These are phyloP conservation scores for Brassica balearica DNA, from an alignment of 441 rosid genomes.

Conservation along the genomic window DNA sequence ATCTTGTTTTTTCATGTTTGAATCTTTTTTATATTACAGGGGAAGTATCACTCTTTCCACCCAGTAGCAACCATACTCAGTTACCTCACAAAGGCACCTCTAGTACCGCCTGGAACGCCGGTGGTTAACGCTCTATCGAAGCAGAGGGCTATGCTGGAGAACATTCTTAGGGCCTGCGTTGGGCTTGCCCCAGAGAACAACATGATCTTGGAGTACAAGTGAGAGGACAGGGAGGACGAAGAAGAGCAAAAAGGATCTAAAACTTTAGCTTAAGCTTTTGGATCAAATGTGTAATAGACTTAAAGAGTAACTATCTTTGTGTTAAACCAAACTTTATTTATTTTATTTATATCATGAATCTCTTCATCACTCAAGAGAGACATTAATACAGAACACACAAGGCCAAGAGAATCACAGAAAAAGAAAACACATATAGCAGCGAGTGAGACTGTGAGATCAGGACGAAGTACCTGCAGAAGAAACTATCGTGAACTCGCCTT, in stretches of 20 bases:
- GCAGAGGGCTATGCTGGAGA: slow-evolving; percentile 98
- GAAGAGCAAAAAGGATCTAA: too few species aligned
- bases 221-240: neutral
- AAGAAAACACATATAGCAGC: neutral
- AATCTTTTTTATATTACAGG: slow-evolving; percentile 48
- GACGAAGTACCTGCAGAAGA: slow-evolving; percentile 34
- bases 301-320: neutral
- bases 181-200: slow-evolving; percentile 95
- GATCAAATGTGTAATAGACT: neutral
- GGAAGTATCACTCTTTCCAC: slow-evolving; percentile 92
- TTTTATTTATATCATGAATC: neutral
- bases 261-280: neutral
- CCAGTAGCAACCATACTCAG: slow-evolving; percentile 98
- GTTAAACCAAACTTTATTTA: neutral
- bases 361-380: neutral
- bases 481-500: slow-evolving; percentile 85
- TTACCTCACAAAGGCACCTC: slow-evolving; percentile 96
- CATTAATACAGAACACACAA: neutral
- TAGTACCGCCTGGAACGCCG: slow-evolving; percentile 95
- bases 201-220: slow-evolving; percentile 98
- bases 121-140: slow-evolving; percentile 95
- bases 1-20: slow-evolving; percentile 8
- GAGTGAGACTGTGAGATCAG: neutral
- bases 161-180: slow-evolving; percentile 89
- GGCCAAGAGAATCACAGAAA: neutral